These are phyloP conservation scores for Teratosphaeria epicoccoides DNA, from an alignment of 2,329 filamentous ascomycete genomes.

Conservation along the genomic window DNA sequence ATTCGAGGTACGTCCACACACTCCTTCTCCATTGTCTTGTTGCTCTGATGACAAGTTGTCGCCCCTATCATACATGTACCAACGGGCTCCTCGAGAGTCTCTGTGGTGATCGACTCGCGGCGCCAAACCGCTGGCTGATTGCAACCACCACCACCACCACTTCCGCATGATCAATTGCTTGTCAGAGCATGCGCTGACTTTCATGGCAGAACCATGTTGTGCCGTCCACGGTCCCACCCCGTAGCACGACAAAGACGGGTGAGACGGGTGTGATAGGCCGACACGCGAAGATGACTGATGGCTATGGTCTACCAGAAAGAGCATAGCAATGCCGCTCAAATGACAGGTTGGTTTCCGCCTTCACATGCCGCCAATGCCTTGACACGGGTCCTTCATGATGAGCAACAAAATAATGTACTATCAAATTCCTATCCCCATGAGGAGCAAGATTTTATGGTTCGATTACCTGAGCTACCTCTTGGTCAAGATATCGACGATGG, in stretches of 20 bases:
- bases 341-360: not conserved
- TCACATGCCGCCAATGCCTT: not conserved
- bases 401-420: conserved; percentile 19
- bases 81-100: conserved; percentile 23
- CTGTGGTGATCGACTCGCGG: conserved; percentile 52
- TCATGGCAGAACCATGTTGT: no score
- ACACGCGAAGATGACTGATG: not conserved
- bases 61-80: conserved; percentile 55
- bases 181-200: not conserved
- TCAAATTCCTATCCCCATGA: conserved; percentile 2
- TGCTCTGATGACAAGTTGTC: conserved; percentile 50
- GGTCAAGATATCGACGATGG: not conserved
- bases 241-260: no score
- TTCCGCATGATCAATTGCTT: not conserved
- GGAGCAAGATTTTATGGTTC: conserved; percentile 27
- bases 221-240: no score
- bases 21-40: not conserved
- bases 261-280: no score
- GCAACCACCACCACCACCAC: not conserved
- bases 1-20: not conserved
- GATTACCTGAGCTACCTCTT: conserved; percentile 33
- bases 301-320: conserved; percentile 23
- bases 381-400: conserved; percentile 32
- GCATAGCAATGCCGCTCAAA: not conserved
- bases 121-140: conserved; percentile 51